Conservation (phyloP, 73 alveolate species). For the Paramecium sexaurelia region DNA sequence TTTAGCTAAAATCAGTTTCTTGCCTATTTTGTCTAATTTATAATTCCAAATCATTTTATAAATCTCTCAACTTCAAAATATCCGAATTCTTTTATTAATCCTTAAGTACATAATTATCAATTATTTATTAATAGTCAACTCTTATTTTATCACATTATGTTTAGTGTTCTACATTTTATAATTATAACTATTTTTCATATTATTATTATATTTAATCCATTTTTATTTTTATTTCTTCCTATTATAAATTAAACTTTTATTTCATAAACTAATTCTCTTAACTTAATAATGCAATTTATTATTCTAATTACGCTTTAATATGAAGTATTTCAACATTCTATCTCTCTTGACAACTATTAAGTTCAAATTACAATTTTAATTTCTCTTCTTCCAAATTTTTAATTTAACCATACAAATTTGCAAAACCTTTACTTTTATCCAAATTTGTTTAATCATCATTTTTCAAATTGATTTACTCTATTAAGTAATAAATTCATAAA, state of each 20-base stretch:
- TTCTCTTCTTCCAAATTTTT: background rate
- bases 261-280: background rate
- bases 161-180: background rate
- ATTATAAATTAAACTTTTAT: slow-evolving; percentile 2
- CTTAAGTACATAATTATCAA: background rate
- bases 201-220: background rate
- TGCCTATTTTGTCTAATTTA: background rate
- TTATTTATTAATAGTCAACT: background rate
- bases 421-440: background rate
- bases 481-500: background rate
- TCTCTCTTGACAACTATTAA: background rate
- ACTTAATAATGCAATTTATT: background rate
- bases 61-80: background rate
- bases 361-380: background rate
- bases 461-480: background rate
- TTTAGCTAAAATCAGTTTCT: background rate
- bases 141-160: background rate
- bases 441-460: background rate
- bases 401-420: background rate
- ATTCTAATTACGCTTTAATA: slow-evolving; percentile 19
- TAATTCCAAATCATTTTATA: slow-evolving; percentile 11
- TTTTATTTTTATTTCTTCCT: background rate
- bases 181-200: background rate
- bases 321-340: background rate
- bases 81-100: background rate